Evolutionary conservation across 208 protist genomes (phyloP), one percentile per base, ranked within the genome.

Genomic region (Leishmania guyanensis): DNA sequence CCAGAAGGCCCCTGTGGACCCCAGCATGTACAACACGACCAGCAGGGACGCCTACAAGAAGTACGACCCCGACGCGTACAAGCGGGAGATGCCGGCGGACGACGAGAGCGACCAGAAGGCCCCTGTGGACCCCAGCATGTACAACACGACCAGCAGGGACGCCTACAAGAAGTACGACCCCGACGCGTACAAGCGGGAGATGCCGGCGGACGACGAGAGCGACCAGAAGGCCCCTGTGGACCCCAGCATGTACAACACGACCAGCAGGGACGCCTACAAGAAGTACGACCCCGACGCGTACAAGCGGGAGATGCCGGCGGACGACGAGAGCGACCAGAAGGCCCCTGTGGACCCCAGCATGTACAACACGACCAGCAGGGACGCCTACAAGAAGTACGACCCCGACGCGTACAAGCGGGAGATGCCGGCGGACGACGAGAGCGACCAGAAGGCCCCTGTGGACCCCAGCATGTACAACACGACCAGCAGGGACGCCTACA

Each of bases 81-180:
- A 4, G 39, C 75, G 51, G 81, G 82, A n/a, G 48, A 51, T 9
- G 65, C 62, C 6, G 84, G 60, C 76, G 86, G 82, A 4, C 60
- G 77, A 9, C 77, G 83, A 22, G 58, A 77, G 53, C 75, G 70
- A 9, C 64, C 36, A 20, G 81, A 85, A 70, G 85, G 85, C 3
- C 10, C 91, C 90, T 83, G 83, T 88, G 29, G 90, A 92, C 65
- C 86, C 92, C 5, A 88, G 80, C 56, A 90, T 92, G 85, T 95
- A 92, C 83, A 82, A 85, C 43, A 93, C 81, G 20, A 87, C 86
- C 39, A 89, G 72, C 53, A 58, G 65, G 54, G 89, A 82, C 17
- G 74, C 78, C 46, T 95, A 91, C 81, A 60, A 60, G 54, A 2
- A 5, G 54, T n/a, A 60, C 54, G 54, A 60, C 54, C 54, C 54